Evolutionary conservation across 2,329 filamentous ascomycete species (phyloP), one percentile per base, ranked within the genome.

Genomic region (Epichloe elymi): DNA sequence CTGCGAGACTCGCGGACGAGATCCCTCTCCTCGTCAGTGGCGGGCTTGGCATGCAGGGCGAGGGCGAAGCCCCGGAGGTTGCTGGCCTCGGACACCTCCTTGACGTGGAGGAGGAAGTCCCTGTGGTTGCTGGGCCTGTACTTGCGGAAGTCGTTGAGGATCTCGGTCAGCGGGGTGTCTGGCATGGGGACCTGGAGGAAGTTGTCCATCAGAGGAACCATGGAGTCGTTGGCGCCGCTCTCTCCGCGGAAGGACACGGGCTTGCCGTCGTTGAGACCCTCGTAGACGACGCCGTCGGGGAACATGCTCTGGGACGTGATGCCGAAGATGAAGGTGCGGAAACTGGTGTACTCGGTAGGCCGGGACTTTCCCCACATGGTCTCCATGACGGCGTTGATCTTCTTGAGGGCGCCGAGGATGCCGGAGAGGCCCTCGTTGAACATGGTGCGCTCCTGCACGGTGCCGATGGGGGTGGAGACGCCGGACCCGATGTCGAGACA

Each of bases 301-400:
- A 96, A 96, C 89, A 96, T 95, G 61, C 82, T 84, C 69, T 96
- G 90, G 46, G 80, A 85, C 1, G 88, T 94, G 68, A 96, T 95
- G 59, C 91, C 91, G 63, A 95, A 95, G 71, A 96, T 96, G 73
- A 96, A 96, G 11, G 91, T 95, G 40, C 90, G 85, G 79, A 95
- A 96, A 58, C 80, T 85, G 53, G 86, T 88, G 70, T 96, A 96
- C 58, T 88, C 80, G 17, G 78, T 76, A 2, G 90, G 90, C 59
- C 86, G 86, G 51, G 86, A 93, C 66, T 89, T 87, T 54, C 76
- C 77, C 91, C 90, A 96, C 91, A 97, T 97, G 23, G 73, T 78
- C 64, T 93, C 88, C 88, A 94, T 94, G 55, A 83, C 82, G 35
- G 69, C 71, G 66, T 93, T 90, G 59, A 94, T 86, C 58, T 79